Percentiles rank a stretch among this genome's conserved stretches.
Conservation (phyloP, 2,329 filamentous ascomycete species). For the Diplodia intermedia region DNA sequence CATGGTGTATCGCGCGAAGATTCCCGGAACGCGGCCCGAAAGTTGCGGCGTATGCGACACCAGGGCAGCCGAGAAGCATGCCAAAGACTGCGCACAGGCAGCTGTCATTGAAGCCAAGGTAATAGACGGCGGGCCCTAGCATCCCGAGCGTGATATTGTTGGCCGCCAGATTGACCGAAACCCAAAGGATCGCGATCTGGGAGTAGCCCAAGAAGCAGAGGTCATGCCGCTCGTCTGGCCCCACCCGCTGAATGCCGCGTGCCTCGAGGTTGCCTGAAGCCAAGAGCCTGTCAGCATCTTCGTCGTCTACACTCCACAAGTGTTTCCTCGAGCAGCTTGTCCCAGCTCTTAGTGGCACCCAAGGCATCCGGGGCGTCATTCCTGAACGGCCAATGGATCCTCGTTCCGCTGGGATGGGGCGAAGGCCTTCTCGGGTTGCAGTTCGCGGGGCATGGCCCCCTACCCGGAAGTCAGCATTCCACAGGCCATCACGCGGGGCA, state of each 20-base stretch:
- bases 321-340: constrained; percentile 48
- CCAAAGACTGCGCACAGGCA: constrained; percentile 65
- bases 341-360: constrained; percentile 15
- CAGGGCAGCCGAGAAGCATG: constrained; percentile 60
- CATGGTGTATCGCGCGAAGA: constrained; percentile 67
- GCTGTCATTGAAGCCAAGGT: constrained; percentile 64
- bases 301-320: constrained; percentile 47
- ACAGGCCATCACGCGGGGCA: constrained; percentile 34
- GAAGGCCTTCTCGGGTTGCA: constrained; percentile 22
- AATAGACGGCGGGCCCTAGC: constrained; percentile 65
- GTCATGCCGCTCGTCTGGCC: constrained; percentile 61
- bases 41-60: constrained; percentile 66
- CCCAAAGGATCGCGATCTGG: constrained; percentile 66
- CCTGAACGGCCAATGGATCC: constrained; percentile 33
- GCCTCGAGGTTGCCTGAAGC: constrained; percentile 61
- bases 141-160: constrained; percentile 71
- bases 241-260: constrained; percentile 66
- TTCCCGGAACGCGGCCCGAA: constrained; percentile 68
- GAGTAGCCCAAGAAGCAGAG: constrained; percentile 60
- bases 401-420: constrained; percentile 36
- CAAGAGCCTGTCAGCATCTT: not conserved
- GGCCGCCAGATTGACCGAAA: constrained; percentile 67
- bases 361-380: constrained; percentile 1
- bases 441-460: constrained; percentile 41
- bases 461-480: constrained; percentile 20